Conservation (phyloP, 208 protist species). For the Leptomonas seymouri region DNA sequence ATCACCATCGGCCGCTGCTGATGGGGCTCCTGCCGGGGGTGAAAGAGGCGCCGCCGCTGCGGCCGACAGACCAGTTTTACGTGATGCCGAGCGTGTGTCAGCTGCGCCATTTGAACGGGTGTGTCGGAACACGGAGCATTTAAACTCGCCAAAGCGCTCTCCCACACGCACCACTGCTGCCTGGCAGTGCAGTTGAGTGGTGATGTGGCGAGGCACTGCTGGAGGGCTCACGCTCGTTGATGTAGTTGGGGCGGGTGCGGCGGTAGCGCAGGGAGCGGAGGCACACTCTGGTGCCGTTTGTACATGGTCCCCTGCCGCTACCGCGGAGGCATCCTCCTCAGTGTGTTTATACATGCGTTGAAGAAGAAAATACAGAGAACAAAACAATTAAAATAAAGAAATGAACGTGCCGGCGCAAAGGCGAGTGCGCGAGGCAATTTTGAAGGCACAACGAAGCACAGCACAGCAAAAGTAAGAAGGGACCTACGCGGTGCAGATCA, state of each 20-base stretch:
- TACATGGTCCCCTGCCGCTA: conserved; percentile 25
- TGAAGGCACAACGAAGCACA: too few relatives aligned
- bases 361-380: neutral
- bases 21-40: neutral
- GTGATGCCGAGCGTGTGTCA: neutral
- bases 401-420: too few relatives aligned
- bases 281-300: conserved; percentile 24
- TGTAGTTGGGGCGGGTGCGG: neutral
- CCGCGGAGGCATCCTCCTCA: neutral
- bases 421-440: too few relatives aligned
- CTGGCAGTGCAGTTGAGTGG: conserved; percentile 69
- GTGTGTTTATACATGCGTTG: conserved; percentile 8
- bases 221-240: neutral
- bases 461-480: too few relatives aligned
- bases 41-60: neutral
- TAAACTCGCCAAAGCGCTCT: conserved; percentile 91
- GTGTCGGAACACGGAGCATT: conserved; percentile 41
- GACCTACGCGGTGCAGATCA: neutral
- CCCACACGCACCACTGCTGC: conserved; percentile 82
- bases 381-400: too few relatives aligned
- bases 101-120: neutral
- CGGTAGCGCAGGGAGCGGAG: conserved; percentile 17
- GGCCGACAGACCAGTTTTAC: neutral
- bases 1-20: neutral
- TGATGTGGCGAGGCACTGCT: neutral